These are phyloP conservation scores for Spizellomyces sp. DNA, from an alignment of 192 early-diverging fungal species.

Conservation along the genomic window DNA sequence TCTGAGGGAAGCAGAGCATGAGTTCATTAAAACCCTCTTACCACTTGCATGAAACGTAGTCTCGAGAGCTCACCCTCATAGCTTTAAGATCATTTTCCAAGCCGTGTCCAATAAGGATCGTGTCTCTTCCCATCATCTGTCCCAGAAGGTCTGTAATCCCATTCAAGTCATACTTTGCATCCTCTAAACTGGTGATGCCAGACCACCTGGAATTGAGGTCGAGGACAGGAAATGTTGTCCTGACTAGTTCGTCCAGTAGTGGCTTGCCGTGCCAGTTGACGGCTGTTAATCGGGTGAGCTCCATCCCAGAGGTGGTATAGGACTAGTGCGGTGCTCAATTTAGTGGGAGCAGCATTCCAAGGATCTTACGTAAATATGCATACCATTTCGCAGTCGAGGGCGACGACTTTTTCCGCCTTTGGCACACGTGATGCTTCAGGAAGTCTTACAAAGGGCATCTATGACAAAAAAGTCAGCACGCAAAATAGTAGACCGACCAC, in stretches of 20 bases:
- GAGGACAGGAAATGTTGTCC: conserved; percentile 53
- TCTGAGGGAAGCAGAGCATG: neutral
- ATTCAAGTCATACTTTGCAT: conserved; percentile 52
- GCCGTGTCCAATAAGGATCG: conserved; percentile 66
- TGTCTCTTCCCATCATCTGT: conserved; percentile 46
- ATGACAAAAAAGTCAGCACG: neutral
- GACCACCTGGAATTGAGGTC: conserved; percentile 62
- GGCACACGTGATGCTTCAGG: neutral
- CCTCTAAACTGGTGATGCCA: conserved; percentile 54
- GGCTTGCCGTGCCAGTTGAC: conserved; percentile 48
- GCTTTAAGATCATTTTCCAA: conserved; percentile 73
- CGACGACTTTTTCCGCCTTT: conserved; percentile 42
- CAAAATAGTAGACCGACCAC: too few relatives aligned
- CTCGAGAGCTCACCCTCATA: conserved; percentile 31
- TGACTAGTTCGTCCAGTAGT: conserved; percentile 65
- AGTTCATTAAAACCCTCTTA: neutral
- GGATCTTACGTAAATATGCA: neutral
- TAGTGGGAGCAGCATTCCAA: neutral
- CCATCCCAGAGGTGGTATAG: conserved; percentile 70
- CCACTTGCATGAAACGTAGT: neutral
- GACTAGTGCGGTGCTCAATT: conserved; percentile 31
- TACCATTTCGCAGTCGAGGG: conserved; percentile 78
- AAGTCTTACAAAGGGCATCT: conserved; percentile 37
- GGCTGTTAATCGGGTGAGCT: conserved; percentile 64
- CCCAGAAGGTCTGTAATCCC: conserved; percentile 42